A percentile compares a stretch with the other conserved stretches of the same genome.
phyloP scores from a whole-genome alignment of 2,329 filamentous ascomycete genomes.

The Dothistroma pini region DNA sequence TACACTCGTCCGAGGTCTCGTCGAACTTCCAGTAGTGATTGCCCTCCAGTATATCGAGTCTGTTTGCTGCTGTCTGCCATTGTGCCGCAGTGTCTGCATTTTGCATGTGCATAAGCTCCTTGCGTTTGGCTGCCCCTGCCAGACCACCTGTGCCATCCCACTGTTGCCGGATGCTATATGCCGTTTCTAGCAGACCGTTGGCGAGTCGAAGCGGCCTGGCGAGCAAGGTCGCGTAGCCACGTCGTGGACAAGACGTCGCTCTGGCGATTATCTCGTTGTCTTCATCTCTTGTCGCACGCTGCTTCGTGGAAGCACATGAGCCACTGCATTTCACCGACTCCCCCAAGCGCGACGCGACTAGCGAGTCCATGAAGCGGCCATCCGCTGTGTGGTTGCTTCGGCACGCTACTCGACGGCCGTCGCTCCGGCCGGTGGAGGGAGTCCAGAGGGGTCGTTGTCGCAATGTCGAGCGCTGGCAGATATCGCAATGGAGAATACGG shows the following conservation, averaged over 20 bases:
- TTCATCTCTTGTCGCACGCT: neutral
- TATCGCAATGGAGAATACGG: neutral
- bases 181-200: slow-evolving; percentile 13
- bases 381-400: neutral
- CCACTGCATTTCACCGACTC: neutral
- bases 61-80: slow-evolving; percentile 16
- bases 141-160: slow-evolving; percentile 1
- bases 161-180: slow-evolving; percentile 9
- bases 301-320: neutral
- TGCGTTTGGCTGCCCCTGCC: slow-evolving; percentile 7
- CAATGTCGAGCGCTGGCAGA: neutral
- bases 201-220: slow-evolving; percentile 16
- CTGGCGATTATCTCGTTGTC: neutral
- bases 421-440: neutral
- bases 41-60: slow-evolving; percentile 22
- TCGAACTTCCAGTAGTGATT: slow-evolving; percentile 22
- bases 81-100: slow-evolving; percentile 12
- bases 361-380: neutral
- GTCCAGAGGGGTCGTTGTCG: neutral
- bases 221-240: neutral
- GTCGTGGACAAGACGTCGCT: slow-evolving; percentile 3
- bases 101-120: slow-evolving; percentile 15
- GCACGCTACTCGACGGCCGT: neutral
- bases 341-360: neutral
- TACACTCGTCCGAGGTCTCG: slow-evolving; percentile 19